Percentiles rank a stretch among this genome's conserved stretches.
These are phyloP conservation scores for Penicillium sp. DNA, from an alignment of 2,329 filamentous ascomycete species.

Conservation along the genomic window DNA sequence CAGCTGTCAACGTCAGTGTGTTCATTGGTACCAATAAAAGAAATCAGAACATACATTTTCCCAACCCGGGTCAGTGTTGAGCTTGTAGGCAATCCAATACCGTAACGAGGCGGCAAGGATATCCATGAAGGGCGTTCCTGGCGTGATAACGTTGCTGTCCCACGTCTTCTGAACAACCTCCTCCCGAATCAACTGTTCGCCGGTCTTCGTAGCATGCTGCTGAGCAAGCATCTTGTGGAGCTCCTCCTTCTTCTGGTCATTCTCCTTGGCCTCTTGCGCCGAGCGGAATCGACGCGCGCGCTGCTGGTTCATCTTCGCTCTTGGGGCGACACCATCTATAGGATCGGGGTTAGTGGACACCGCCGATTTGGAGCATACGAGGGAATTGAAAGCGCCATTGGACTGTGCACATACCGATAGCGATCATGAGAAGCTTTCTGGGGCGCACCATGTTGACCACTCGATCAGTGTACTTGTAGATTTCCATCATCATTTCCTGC, in stretches of 20 bases:
- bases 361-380: too few relatives aligned
- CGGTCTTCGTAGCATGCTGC: slow-evolving; percentile 58
- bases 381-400: not conserved
- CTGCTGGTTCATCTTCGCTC: slow-evolving; percentile 99
- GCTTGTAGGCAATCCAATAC: slow-evolving; percentile 96
- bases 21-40: not conserved
- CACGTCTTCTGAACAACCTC: slow-evolving; percentile 75
- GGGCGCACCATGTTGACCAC: slow-evolving; percentile 98
- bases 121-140: slow-evolving; percentile 97
- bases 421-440: slow-evolving; percentile 91
- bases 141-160: slow-evolving; percentile 81
- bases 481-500: slow-evolving; percentile 98
- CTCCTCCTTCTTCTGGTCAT: slow-evolving; percentile 82
- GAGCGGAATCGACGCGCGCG: slow-evolving; percentile 89
- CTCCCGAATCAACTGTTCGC: slow-evolving; percentile 52
- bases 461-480: slow-evolving; percentile 97
- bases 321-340: slow-evolving; percentile 84
- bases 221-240: slow-evolving; percentile 74
- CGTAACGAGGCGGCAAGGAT: slow-evolving; percentile 79
- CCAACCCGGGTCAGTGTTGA: slow-evolving; percentile 95
- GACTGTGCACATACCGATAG: slow-evolving; percentile 56
- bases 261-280: slow-evolving; percentile 87
- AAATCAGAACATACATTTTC: slow-evolving; percentile 49
- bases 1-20: slow-evolving; percentile 42
- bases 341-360: not conserved